Evolutionary conservation across 805 yeast species (phyloP).

Genomic region (Phaffomyces antillensis): DNA sequence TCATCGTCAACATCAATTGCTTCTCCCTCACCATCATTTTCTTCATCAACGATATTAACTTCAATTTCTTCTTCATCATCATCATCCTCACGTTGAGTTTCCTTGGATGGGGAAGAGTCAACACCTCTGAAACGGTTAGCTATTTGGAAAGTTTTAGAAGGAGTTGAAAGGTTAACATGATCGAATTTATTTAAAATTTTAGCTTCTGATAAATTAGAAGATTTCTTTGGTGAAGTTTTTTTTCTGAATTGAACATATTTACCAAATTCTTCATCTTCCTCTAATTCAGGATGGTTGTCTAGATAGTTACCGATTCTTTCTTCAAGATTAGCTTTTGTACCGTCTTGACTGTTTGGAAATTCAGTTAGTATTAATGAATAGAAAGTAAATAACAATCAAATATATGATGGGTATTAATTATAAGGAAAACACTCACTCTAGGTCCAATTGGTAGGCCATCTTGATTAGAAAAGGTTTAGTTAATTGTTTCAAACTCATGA

Average conservation of each 20-base stretch:
- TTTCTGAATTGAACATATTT: conserved; percentile 22
- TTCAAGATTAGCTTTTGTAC: conserved; percentile 25
- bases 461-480: conserved; percentile 31
- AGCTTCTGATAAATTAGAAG: background rate
- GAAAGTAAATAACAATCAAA: background rate
- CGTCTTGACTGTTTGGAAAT: conserved; percentile 16
- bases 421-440: conserved; percentile 23
- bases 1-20: conserved; percentile 9
- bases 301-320: conserved; percentile 23
- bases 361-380: no score
- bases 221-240: conserved; percentile 23
- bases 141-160: conserved; percentile 15
- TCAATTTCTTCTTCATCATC: conserved; percentile 10
- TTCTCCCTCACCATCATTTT: conserved; percentile 7
- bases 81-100: conserved; percentile 6
- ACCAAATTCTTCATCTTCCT: conserved; percentile 14
- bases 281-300: conserved; percentile 27
- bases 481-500: conserved; percentile 28
- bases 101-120: conserved; percentile 19
- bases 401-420: background rate
- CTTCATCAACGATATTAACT: conserved; percentile 6
- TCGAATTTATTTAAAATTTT: no score
- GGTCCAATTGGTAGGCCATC: conserved; percentile 28
- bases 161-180: conserved; percentile 11
- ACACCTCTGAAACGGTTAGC: conserved; percentile 15